Evolutionary conservation across 2,329 filamentous ascomycete species (phyloP).

Genomic region (Pezicula carpinea): DNA sequence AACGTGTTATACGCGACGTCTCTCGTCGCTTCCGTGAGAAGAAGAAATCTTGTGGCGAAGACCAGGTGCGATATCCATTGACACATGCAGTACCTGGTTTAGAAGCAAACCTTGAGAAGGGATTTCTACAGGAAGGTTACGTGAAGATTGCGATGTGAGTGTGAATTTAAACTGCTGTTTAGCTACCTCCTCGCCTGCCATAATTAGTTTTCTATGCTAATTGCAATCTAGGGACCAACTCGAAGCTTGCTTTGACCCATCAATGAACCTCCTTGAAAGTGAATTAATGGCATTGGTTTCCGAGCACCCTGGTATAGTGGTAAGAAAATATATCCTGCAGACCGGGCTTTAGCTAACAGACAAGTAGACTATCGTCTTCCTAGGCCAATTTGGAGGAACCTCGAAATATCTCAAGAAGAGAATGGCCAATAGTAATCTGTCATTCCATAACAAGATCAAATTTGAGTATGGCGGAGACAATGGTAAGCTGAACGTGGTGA

Average conservation of each 20-base stretch:
- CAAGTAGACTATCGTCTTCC: conserved; percentile 7
- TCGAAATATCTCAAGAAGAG: conserved; percentile 10
- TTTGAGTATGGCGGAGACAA: background rate
- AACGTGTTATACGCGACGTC: conserved; percentile 2
- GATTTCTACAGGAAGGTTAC: conserved; percentile 1
- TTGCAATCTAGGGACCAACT: conserved; percentile 3
- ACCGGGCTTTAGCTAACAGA: background rate
- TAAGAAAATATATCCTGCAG: background rate
- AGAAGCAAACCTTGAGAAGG: conserved; percentile 2
- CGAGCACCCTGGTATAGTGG: too few relatives aligned
- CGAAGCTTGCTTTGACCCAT: conserved; percentile 7
- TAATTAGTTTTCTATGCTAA: background rate
- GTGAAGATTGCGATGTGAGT: conserved; percentile 5
- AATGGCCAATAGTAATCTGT: conserved; percentile 7
- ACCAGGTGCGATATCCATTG: conserved; percentile 1
- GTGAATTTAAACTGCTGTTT: background rate
- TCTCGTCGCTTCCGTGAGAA: conserved; percentile 11
- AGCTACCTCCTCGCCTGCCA: background rate
- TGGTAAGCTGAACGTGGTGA: background rate
- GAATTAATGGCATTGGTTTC: too few relatives aligned
- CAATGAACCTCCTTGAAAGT: background rate
- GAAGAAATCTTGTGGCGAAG: conserved; percentile 6
- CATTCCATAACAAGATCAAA: background rate
- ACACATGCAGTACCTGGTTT: background rate
- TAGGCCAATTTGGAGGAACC: conserved; percentile 11